Evolutionary conservation across 257 asterid species (phyloP), one percentile per base, ranked within the genome.

Genomic region (Ballota nigra): DNA sequence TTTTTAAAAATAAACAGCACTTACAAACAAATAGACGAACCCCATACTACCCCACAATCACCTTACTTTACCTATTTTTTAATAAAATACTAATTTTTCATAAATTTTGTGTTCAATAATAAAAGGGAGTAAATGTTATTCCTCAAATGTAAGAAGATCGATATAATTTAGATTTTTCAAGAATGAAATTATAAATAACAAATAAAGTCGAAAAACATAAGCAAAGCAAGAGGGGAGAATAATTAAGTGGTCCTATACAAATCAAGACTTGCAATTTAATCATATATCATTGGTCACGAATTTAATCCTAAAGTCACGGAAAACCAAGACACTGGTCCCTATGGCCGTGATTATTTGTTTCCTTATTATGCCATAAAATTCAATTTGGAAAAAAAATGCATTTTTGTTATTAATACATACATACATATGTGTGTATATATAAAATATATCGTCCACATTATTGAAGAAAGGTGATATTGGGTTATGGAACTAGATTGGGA

Each of bases 401-500:
- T 1, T 8, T 8, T 36, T 38, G 29, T 31, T 2, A 2, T 31
- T 2, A 31, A 31, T 31, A 31, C 4, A 31, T 31, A 31, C 6
- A 31, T 31, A 31, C 4, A 31, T 26, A 26, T 26, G 3, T 26
- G 29, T 26, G n/a, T 29, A 28, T 28, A 4, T 28, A 28, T 29
- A 1, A 33, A 0, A 33, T 3, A 18, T 8, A 36, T 63, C 4
- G 7, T 33, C n/a, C 38, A 70, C n/a, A 60, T 34, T 12, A 63
- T 63, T 64, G 71, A 52, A 36, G 65, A 72, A 56, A 56, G 68
- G 13, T 56, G 20, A 69, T 36, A 34, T 60, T 47, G 36, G 63
- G 64, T 49, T 23, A 19, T 15, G 59, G n/a, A 72, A 52, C 56
- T 31, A 52, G 49, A 63, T 67, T 67, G 76, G 73, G 26, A 68